These are phyloP conservation scores for Syncephalastrum monosporum DNA, from an alignment of 371 early-diverging fungal species.

Conservation along the genomic window DNA sequence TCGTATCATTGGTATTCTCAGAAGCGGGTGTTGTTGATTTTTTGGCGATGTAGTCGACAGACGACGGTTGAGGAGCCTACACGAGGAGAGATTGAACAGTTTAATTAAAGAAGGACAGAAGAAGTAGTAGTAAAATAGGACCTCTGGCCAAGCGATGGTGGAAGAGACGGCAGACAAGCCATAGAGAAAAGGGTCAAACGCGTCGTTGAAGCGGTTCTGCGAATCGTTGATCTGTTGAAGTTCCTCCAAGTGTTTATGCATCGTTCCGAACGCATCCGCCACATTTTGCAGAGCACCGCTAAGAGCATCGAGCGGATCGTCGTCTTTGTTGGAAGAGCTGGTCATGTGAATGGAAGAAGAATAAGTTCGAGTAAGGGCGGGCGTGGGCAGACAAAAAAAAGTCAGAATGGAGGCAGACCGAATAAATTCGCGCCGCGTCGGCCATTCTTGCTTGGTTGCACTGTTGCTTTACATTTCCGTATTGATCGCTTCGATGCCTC, in stretches of 20 bases:
- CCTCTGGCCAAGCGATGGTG: slow-evolving; percentile 26
- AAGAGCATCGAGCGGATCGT: too few relatives aligned
- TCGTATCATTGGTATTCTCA: neutral
- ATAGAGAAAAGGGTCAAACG: slow-evolving; percentile 39
- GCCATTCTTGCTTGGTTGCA: too few relatives aligned
- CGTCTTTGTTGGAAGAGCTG: too few relatives aligned
- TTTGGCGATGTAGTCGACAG: neutral
- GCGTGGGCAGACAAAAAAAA: too few relatives aligned
- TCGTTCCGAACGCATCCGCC: slow-evolving; percentile 11
- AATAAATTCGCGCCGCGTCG: too few relatives aligned
- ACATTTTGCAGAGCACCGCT: neutral
- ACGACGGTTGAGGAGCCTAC: slow-evolving; percentile 8
- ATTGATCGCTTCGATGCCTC: slow-evolving; percentile 14
- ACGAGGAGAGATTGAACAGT: neutral
- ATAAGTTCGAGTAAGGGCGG: too few relatives aligned
- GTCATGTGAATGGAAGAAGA: too few relatives aligned
- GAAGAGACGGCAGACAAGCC: slow-evolving; percentile 30
- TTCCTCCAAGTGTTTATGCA: slow-evolving; percentile 26
- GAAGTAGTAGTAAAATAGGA: neutral
- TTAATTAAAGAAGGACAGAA: neutral
- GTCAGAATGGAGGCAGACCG: too few relatives aligned
- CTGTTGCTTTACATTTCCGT: neutral
- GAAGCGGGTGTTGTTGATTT: neutral
- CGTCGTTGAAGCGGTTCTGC: slow-evolving; percentile 28
- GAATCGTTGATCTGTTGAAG: slow-evolving; percentile 32